Evolutionary conservation across 768 basidiomycete genomes (phyloP).

Genomic region (Leccinum subtestaceum): DNA sequence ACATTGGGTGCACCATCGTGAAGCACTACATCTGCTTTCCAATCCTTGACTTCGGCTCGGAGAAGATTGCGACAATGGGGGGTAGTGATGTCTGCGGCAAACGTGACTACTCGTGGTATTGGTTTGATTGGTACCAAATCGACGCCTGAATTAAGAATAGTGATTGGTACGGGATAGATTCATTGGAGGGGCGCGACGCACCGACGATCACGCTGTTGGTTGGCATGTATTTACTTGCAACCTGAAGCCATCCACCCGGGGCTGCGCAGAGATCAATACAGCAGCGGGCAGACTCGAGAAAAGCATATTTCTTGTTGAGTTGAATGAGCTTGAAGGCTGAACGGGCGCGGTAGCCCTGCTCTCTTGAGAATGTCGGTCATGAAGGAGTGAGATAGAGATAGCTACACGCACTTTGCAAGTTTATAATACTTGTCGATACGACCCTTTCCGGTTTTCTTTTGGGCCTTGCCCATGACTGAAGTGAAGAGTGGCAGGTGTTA

Average conservation of each 20-base stretch:
- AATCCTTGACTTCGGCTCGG: conserved; percentile 88
- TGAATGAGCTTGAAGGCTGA: conserved; percentile 99
- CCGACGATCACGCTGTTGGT: conserved; percentile 89
- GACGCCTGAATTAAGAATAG: conserved; percentile 57
- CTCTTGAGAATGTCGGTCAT: conserved; percentile 47
- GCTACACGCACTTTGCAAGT: conserved; percentile 69
- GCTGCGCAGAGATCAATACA: conserved; percentile 98
- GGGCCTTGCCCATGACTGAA: conserved; percentile 64
- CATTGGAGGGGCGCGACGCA: conserved; percentile 32
- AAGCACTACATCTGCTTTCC: conserved; percentile 97
- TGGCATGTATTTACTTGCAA: conserved; percentile 97
- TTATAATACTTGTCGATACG: conserved; percentile 97
- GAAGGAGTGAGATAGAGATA: not conserved
- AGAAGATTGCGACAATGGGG: conserved; percentile 84
- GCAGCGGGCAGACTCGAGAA: conserved; percentile 86
- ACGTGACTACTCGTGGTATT: conserved; percentile 88
- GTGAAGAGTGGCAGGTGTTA: not conserved
- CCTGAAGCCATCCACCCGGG: conserved; percentile 98
- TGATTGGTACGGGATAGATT: conserved; percentile 8
- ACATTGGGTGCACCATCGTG: conserved; percentile 99
- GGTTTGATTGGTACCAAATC: conserved; percentile 96
- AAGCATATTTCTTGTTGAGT: conserved; percentile 95
- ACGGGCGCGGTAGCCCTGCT: conserved; percentile 99
- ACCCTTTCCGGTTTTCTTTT: conserved; percentile 95
- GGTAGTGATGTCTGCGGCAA: conserved; percentile 93